Base-by-base conservation (phyloP, 371 early-diverging fungal genomes). In the Catenaria anguillulae region DNA sequence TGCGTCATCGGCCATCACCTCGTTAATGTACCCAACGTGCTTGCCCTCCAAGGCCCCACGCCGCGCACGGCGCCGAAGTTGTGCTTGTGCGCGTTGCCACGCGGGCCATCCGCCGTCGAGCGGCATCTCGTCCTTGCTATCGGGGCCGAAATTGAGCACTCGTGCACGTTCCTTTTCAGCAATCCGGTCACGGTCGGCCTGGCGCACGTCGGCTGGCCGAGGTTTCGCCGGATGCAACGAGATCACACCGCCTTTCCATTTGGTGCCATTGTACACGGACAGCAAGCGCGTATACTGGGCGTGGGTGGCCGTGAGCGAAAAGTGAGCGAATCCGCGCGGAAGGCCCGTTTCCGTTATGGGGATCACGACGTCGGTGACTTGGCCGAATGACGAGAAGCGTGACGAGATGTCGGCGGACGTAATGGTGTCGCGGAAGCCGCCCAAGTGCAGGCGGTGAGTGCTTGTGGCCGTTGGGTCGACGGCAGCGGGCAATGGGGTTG, bases 231-330 rank as follows among this genome's bases (percentile, higher is more conserved):
- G 34, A 19, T 55, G 55, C 33, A 55, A 3, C 17, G 13, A 19
- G 26, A 58, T 8, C 4, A 19, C 19, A 10, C 58, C 42, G 36
- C 58, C 58, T 29, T 58, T 58, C 58, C 58, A 58, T 29, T 34
- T 31, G 24, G 58, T 33, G 17, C 58, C 58, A n/a, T 58, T 58
- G 42, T 58, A 58, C 34, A 33, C 10, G n/a, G 33, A 23, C 26
- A 58, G 5, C 10, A 36, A 29, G 3, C n/a, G 13, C 29, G 23
- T 6, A 6, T 33, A 5, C 26, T 31, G 34, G 4, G 58, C 37
- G 36, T 8, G 21, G 58, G 36, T 31, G 4, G 21, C 33, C 4
- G 58, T 33, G 4, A 58, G n/a, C 26, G 58, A 33, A 23, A 58
- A 58, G 34, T 37, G 42, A 0, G 24, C 34, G 58, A 58, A 58